phyloP scores from a whole-genome alignment of 352 stramenopile genomes.

The Globisporangium cylindrosporum region DNA sequence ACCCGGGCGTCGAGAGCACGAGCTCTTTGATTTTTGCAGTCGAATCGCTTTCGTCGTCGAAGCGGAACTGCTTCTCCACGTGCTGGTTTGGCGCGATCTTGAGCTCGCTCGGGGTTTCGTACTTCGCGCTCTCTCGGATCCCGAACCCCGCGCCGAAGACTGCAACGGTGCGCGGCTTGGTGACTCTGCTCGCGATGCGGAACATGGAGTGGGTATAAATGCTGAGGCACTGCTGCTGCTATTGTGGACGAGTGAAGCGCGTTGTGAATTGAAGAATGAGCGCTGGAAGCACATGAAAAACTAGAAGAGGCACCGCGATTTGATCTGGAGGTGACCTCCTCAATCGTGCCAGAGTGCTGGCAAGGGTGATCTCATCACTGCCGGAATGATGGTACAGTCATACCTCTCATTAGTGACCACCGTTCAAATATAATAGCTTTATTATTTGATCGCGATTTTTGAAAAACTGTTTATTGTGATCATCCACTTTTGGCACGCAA shows the following conservation, averaged over 20 bases:
- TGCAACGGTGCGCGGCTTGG: constrained; percentile 2
- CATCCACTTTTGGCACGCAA: no score
- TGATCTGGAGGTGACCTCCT: not conserved
- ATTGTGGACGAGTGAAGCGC: not conserved
- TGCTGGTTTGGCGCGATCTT: constrained; percentile 20
- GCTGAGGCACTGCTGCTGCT: not conserved
- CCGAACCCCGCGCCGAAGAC: constrained; percentile 12
- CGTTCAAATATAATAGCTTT: no score
- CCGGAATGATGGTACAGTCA: no score
- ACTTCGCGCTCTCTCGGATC: constrained; percentile 9
- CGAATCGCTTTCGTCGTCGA: constrained; percentile 8
- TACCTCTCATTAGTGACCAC: no score
- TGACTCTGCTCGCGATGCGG: not conserved
- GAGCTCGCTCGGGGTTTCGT: constrained; percentile 15
- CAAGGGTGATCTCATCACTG: not conserved
- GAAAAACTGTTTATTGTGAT: no score
- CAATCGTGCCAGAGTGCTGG: not conserved
- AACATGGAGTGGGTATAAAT: not conserved
- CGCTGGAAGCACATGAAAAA: not conserved
- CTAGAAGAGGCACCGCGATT: no score
- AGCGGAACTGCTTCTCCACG: constrained; percentile 19
- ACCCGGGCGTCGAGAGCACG: constrained; percentile 20
- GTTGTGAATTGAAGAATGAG: not conserved
- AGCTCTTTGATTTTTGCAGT: constrained; percentile 17
- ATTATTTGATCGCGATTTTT: no score